Percentiles rank a stretch among this genome's conserved stretches.
phyloP scores from a whole-genome alignment of 352 stramenopile species.

The Globisporangium sylvaticum region DNA sequence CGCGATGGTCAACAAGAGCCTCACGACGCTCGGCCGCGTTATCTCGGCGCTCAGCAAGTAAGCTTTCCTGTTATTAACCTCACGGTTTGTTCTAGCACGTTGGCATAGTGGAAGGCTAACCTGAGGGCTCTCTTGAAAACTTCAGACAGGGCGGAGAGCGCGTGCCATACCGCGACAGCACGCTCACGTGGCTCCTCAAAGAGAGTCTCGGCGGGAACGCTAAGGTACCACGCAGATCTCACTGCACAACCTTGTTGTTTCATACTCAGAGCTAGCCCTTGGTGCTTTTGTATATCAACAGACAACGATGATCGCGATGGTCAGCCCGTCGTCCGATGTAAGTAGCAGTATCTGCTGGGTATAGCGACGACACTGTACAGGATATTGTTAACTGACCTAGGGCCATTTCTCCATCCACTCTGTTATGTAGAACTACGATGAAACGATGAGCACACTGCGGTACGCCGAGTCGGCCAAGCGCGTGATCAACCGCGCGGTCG shows the following conservation, averaged over 20 bases:
- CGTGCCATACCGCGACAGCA: constrained; percentile 84
- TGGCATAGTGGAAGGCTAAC: not conserved
- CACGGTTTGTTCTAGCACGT: no score
- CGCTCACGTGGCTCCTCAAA: constrained; percentile 84
- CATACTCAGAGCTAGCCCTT: not conserved
- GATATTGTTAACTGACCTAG: not conserved
- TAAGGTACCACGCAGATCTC: constrained; percentile 32
- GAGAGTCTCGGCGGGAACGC: constrained; percentile 81
- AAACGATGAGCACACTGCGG: constrained; percentile 82
- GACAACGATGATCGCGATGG: constrained; percentile 88
- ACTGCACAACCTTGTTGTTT: not conserved
- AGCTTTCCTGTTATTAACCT: not conserved
- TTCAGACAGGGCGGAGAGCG: constrained; percentile 45
- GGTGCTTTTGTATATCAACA: constrained; percentile 7
- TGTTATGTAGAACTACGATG: constrained; percentile 68
- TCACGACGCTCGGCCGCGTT: constrained; percentile 86
- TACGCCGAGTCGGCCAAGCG: constrained; percentile 84
- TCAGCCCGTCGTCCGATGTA: constrained; percentile 71
- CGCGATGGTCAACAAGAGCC: constrained; percentile 91
- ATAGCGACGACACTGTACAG: not conserved
- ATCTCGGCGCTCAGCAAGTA: constrained; percentile 84
- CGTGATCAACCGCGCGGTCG: constrained; percentile 75
- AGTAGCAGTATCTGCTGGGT: not conserved
- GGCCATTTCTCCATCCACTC: not conserved
- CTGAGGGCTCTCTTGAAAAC: not conserved